Conservation (phyloP, 495 filamentous ascomycete genomes). For the Hypomontagnella submonticulosa region DNA sequence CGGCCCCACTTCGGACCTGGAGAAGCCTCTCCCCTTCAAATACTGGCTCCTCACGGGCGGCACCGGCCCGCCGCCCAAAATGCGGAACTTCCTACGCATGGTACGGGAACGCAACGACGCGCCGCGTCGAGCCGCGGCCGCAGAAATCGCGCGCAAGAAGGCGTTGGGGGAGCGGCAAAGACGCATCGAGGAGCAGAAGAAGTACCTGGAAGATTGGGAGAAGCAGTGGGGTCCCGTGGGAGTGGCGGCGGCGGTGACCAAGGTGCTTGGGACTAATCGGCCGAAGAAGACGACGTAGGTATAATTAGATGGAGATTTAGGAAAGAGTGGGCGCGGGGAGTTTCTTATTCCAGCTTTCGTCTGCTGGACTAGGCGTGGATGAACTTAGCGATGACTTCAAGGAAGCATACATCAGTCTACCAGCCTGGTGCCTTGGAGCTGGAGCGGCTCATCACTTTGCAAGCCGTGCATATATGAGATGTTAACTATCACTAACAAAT, state of each 20-base stretch:
- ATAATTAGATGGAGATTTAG: neutral
- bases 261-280: conserved; percentile 2
- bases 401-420: no score
- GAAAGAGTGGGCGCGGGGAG: no score
- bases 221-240: conserved; percentile 27
- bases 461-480: no score
- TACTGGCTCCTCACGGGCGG: conserved; percentile 34
- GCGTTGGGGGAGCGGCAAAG: conserved; percentile 5
- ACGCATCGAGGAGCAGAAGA: conserved; percentile 10
- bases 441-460: no score
- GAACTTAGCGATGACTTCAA: no score
- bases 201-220: conserved; percentile 21
- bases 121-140: neutral
- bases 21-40: conserved; percentile 1
- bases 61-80: conserved; percentile 29
- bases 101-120: conserved; percentile 33
- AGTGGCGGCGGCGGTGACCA: neutral
- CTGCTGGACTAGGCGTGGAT: no score
- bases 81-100: conserved; percentile 25
- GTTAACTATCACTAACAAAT: no score
- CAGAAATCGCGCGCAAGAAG: conserved; percentile 6
- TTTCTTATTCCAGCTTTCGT: no score
- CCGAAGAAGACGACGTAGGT: conserved; percentile 3
- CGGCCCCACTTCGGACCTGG: neutral
- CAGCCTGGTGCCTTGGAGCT: no score